phyloP scores from a whole-genome alignment of 805 yeast genomes.

The Blastobotrys peoriensis region DNA sequence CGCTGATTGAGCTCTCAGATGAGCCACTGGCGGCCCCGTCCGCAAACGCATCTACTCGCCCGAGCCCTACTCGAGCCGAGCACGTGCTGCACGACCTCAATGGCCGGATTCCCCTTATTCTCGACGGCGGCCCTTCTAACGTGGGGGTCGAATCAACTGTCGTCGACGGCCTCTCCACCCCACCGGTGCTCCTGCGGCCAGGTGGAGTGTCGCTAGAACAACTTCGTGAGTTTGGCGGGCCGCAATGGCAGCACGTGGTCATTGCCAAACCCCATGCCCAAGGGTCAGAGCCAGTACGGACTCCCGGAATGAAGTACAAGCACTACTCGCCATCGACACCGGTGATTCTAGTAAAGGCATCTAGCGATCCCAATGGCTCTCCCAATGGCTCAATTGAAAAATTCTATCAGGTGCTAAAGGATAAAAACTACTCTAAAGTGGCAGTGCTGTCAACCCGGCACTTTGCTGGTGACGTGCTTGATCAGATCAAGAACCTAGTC shows the following conservation, averaged over 20 bases:
- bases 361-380: too few species aligned
- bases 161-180: conserved; percentile 76
- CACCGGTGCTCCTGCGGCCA: conserved; percentile 87
- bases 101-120: conserved; percentile 72
- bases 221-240: conserved; percentile 60
- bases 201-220: conserved; percentile 88
- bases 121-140: conserved; percentile 85
- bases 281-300: conserved; percentile 53
- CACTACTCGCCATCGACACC: conserved; percentile 90
- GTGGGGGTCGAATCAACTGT: conserved; percentile 96
- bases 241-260: conserved; percentile 54
- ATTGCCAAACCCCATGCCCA: conserved; percentile 55
- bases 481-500: conserved; percentile 1
- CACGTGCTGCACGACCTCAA: conserved; percentile 80
- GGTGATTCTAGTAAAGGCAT: conserved; percentile 57
- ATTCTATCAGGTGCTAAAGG: conserved; percentile 12
- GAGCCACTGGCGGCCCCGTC: conserved; percentile 96
- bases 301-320: conserved; percentile 97
- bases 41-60: conserved; percentile 93
- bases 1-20: conserved; percentile 76
- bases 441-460: conserved; percentile 15
- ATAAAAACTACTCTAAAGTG: conserved; percentile 9
- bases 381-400: conserved; percentile 29
- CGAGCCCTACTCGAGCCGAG: conserved; percentile 83
- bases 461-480: conserved; percentile 11